Conservation (phyloP, 371 early-diverging fungal genomes). For the Mortierella sp. region DNA sequence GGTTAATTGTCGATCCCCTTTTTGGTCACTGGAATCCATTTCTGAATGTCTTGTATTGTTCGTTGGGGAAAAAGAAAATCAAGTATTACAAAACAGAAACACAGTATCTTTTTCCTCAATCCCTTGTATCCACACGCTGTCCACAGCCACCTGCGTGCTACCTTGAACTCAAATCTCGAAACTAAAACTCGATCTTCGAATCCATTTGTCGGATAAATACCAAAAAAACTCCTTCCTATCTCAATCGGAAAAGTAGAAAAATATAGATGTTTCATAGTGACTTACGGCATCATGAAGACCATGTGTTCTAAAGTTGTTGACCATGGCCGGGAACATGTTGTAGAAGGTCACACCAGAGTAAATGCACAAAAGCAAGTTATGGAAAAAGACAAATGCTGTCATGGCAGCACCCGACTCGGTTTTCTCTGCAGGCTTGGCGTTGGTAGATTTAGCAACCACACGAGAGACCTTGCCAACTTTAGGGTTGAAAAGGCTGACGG, state of each 20-base stretch:
- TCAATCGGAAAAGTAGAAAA: background rate
- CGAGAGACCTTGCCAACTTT: conserved; percentile 66
- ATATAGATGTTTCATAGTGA: conserved; percentile 11
- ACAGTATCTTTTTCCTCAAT: background rate
- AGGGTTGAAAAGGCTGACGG: conserved; percentile 73
- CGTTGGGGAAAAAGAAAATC: conserved; percentile 16
- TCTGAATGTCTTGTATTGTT: conserved; percentile 3
- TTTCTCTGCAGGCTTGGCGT: conserved; percentile 55
- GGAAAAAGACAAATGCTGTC: conserved; percentile 82
- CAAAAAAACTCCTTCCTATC: background rate
- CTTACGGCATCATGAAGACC: conserved; percentile 60
- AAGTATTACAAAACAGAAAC: background rate
- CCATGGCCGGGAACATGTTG: conserved; percentile 68
- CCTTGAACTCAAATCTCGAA: background rate
- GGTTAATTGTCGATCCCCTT: conserved; percentile 24
- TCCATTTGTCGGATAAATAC: conserved; percentile 5
- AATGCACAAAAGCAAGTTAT: conserved; percentile 77
- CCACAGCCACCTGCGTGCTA: no score
- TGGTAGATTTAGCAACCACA: conserved; percentile 66
- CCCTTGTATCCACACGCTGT: background rate
- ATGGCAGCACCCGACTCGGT: conserved; percentile 62
- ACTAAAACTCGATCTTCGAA: background rate
- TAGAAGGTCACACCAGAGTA: conserved; percentile 81
- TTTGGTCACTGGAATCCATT: background rate
- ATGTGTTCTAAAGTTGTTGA: conserved; percentile 60